These are phyloP conservation scores for Eleusine coracana DNA, from an alignment of 176 grass and related monocot genomes.

Conservation along the genomic window DNA sequence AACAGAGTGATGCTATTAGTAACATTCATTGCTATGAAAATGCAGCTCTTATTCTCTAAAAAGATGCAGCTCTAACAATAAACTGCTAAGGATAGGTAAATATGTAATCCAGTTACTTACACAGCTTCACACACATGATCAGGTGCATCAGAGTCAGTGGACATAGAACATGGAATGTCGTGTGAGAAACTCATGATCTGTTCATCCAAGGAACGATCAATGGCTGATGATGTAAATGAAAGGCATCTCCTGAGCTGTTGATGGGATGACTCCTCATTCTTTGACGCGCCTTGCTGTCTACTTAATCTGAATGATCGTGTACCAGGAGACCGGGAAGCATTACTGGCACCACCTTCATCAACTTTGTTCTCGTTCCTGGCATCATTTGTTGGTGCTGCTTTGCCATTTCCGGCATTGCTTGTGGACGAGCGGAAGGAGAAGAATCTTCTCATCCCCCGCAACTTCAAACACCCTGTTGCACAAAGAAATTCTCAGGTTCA, in stretches of 20 bases:
- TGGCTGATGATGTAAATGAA: slow-evolving; percentile 55
- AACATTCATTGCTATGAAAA: not conserved
- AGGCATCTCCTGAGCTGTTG: slow-evolving; percentile 55
- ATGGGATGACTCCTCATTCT: slow-evolving; percentile 41
- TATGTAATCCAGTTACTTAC: slow-evolving; percentile 31
- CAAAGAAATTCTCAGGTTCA: not conserved
- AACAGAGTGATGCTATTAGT: not conserved
- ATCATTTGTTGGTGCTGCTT: slow-evolving; percentile 33
- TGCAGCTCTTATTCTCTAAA: not conserved
- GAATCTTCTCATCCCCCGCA: slow-evolving; percentile 69
- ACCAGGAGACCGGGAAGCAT: slow-evolving; percentile 34
- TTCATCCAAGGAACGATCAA: slow-evolving; percentile 41
- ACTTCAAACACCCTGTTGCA: slow-evolving; percentile 17
- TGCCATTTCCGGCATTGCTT: slow-evolving; percentile 35
- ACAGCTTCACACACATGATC: slow-evolving; percentile 33
- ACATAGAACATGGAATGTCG: slow-evolving; percentile 32
- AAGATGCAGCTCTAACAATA: not conserved
- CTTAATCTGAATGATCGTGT: slow-evolving; percentile 42
- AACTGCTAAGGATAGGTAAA: not conserved
- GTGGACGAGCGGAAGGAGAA: slow-evolving; percentile 68
- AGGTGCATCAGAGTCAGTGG: slow-evolving; percentile 39
- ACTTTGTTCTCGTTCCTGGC: slow-evolving; percentile 33
- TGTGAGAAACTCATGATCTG: slow-evolving; percentile 30
- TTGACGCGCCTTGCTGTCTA: slow-evolving; percentile 16
- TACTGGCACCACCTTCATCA: slow-evolving; percentile 11